Base-by-base conservation (phyloP, 2,329 filamentous ascomycete genomes). In the Fusarium sp. region DNA sequence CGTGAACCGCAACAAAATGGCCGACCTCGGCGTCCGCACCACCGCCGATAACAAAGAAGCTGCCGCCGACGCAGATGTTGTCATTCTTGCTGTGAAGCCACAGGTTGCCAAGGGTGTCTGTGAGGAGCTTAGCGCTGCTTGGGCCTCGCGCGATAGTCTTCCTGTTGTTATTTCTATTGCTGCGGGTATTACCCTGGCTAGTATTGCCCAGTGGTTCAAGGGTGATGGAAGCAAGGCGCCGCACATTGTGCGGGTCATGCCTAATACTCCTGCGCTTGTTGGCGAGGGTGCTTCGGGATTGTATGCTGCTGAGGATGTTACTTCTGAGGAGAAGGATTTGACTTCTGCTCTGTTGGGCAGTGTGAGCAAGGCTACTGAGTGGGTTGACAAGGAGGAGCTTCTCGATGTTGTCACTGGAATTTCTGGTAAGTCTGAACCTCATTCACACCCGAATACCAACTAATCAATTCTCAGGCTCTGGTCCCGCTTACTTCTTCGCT, bases 401-500 rank as follows among this genome's bases (percentile, higher is more conserved):
- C 78, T 86, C 15, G 84, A 86, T 32, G 83, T 85, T 8, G 84
- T 86, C 12, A 86, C 84, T 1, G 84, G 83, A 3, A 73, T 86
- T 9, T 85, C 84, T 5, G 84, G 84, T 84, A 71, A 70, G 81
- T 32, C 11, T 6, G 8, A 12, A 18, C 18, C 2, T 2, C 0
- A 30, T 1, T 2, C 5, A 3, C 9, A 43, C n/a, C 0, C 0
- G 4, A 18, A 18, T 24, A 5, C 0, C 6, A 6, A 5, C 59
- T 74, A 40, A 75, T 1, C 7, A 0, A 20, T 4, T 16, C 1
- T 2, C 51, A 85, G 84, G 84, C 25, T 85, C 83, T 20, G 84
- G 84, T 4, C 84, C 84, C 0, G 84, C 84, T 1, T 86, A 86
- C 77, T 86, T 86, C 78, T 86, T 86, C 72, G 83, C 83, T 69